phyloP scores from a whole-genome alignment of 192 early-diverging fungal genomes.

The Coemansia sp. region DNA sequence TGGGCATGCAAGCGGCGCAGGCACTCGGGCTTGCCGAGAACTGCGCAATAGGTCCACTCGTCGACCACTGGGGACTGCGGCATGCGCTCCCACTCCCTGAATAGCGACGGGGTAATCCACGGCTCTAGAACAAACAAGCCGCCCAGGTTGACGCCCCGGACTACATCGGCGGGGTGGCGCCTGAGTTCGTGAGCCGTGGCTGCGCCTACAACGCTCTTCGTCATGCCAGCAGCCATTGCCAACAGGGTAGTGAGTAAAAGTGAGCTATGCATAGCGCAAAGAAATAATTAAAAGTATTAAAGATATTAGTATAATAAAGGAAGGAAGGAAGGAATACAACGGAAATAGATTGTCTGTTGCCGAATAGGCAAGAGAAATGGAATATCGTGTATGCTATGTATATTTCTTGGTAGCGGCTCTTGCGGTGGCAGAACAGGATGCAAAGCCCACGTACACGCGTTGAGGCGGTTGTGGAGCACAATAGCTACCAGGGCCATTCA shows the following conservation, averaged over 20 bases:
- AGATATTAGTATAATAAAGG: neutral
- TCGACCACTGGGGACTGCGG: conserved; percentile 53
- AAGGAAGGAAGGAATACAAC: neutral
- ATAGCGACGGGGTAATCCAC: conserved; percentile 61
- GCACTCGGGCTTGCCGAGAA: conserved; percentile 61
- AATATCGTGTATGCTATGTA: neutral
- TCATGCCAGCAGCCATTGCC: neutral
- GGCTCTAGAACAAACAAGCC: conserved; percentile 73
- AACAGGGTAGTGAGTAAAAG: conserved; percentile 3
- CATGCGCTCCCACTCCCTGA: conserved; percentile 40
- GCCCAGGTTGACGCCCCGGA: conserved; percentile 73
- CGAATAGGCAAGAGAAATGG: neutral
- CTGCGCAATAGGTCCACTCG: conserved; percentile 66
- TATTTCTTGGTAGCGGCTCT: neutral
- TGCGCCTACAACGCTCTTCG: neutral
- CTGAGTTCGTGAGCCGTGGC: neutral
- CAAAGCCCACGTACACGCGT: no score
- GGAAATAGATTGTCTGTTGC: neutral
- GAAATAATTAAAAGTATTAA: neutral
- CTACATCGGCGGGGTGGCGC: conserved; percentile 12
- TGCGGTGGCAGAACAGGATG: no score
- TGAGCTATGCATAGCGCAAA: neutral
- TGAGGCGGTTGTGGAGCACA: neutral
- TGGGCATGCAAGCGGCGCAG: conserved; percentile 11
- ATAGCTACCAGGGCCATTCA: neutral